Evolutionary conservation across 139 green algal species (phyloP).

Genomic region (Penium margaritaceum): DNA sequence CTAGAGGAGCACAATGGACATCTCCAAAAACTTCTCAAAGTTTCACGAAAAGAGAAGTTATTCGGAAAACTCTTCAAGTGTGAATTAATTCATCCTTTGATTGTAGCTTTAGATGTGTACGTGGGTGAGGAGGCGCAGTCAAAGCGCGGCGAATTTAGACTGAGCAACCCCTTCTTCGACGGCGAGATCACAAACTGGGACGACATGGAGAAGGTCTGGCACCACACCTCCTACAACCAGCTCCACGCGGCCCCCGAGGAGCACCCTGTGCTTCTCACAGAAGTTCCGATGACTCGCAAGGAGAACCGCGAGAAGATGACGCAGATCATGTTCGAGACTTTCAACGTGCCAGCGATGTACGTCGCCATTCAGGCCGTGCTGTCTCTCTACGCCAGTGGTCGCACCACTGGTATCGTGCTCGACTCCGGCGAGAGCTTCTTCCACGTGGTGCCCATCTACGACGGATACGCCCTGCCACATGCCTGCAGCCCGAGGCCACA

Average conservation of each 20-base stretch:
- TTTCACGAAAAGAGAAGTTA: no score
- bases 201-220: conserved; percentile 99
- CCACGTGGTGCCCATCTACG: conserved; percentile 91
- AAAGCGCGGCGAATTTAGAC: no score
- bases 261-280: conserved; percentile 93
- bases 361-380: conserved; percentile 92
- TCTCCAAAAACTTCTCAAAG: no score
- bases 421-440: conserved; percentile 92
- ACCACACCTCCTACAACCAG: conserved; percentile 99
- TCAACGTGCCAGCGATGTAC: conserved; percentile 94
- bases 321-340: conserved; percentile 98
- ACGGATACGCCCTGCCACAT: conserved; percentile 92
- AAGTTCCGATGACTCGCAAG: conserved; percentile 95
- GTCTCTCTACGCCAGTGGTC: conserved; percentile 90
- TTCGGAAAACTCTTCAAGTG: no score
- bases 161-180: no score
- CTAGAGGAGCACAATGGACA: no score
- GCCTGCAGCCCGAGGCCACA: conserved; percentile 89
- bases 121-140: conserved; percentile 52
- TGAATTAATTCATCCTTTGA: no score
- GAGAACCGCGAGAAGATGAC: conserved; percentile 90
- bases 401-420: conserved; percentile 94
- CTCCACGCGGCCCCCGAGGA: conserved; percentile 93
- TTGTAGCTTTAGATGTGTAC: no score
- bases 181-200: conserved; percentile 95